These are phyloP conservation scores for Blattamonas nauphoetae DNA, from an alignment of 78 protist genomes.

Conservation along the genomic window DNA sequence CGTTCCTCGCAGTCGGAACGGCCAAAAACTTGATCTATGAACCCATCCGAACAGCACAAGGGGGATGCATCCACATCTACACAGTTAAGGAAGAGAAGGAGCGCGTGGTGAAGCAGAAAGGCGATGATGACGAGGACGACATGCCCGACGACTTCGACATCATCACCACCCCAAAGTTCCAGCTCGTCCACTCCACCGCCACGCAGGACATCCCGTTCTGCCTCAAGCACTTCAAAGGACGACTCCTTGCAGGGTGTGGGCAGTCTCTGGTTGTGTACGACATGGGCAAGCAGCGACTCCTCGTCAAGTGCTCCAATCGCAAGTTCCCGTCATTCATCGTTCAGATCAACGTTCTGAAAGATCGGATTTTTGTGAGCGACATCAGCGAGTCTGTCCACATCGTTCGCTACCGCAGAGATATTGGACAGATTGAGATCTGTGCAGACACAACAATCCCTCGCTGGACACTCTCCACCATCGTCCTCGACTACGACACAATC, in stretches of 20 bases:
- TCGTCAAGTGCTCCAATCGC: slow-evolving; percentile 74
- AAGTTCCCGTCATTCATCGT: slow-evolving; percentile 21
- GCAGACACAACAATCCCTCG: slow-evolving; percentile 86
- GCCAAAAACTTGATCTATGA: slow-evolving; percentile 44
- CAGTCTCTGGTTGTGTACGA: slow-evolving; percentile 64
- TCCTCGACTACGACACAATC: slow-evolving; percentile 76
- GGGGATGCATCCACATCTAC: slow-evolving; percentile 54
- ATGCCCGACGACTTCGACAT: not conserved
- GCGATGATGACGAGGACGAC: not conserved
- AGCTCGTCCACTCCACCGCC: slow-evolving; percentile 53
- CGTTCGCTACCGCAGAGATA: slow-evolving; percentile 40
- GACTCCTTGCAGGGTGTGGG: slow-evolving; percentile 71
- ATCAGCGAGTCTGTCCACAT: slow-evolving; percentile 63
- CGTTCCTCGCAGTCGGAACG: slow-evolving; percentile 66
- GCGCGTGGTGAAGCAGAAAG: not conserved
- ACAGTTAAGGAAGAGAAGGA: slow-evolving; percentile 8
- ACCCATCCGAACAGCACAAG: not conserved
- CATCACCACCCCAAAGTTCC: not conserved
- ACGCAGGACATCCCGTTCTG: slow-evolving; percentile 75
- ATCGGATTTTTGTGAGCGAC: slow-evolving; percentile 72
- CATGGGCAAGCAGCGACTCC: slow-evolving; percentile 73
- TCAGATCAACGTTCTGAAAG: slow-evolving; percentile 33
- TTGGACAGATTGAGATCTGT: slow-evolving; percentile 60
- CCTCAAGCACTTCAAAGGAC: slow-evolving; percentile 48
- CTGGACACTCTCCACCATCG: slow-evolving; percentile 40